Percentiles rank a stretch among this genome's conserved stretches.
Evolutionary conservation across 2,329 filamentous ascomycete species (phyloP).

Genomic region (Cylindrodendrum hubeiense): DNA sequence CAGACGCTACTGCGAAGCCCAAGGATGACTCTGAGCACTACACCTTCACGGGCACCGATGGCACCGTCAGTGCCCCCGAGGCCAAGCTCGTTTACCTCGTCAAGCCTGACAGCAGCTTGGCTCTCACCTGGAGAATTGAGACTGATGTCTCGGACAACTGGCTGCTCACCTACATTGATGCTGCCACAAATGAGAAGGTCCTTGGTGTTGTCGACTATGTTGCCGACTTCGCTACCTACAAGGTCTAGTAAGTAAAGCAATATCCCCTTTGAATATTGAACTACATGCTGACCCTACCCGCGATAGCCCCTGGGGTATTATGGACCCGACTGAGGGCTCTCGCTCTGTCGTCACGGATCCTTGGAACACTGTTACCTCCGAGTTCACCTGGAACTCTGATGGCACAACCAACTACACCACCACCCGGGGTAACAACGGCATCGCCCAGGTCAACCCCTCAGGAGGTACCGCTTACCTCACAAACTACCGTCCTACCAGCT

Average conservation of each 20-base stretch:
- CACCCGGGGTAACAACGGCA: conserved; percentile 70
- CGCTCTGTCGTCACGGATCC: conserved; percentile 61
- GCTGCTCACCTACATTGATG: conserved; percentile 70
- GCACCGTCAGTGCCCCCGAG: conserved; percentile 64
- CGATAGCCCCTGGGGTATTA: conserved; percentile 61
- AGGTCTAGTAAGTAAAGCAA: conserved; percentile 58
- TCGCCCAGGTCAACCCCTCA: conserved; percentile 61
- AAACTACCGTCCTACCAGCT: conserved; percentile 61
- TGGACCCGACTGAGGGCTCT: conserved; percentile 64
- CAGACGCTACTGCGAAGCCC: conserved; percentile 41
- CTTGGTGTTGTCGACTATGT: conserved; percentile 70
- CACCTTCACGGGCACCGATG: conserved; percentile 61
- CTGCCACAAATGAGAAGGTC: conserved; percentile 58
- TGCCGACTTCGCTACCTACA: conserved; percentile 63
- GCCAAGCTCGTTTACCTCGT: conserved; percentile 68
- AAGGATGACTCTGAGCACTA: conserved; percentile 46
- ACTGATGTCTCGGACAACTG: conserved; percentile 69
- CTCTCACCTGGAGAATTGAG: conserved; percentile 69
- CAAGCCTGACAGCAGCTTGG: conserved; percentile 59
- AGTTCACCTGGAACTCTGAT: conserved; percentile 66
- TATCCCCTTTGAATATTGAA: background rate
- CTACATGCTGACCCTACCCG: background rate
- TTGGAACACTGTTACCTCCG: conserved; percentile 59
- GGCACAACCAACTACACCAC: conserved; percentile 62
- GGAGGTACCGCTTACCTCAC: conserved; percentile 51